These are phyloP conservation scores for Orbilia quercus DNA, from an alignment of 2,329 filamentous ascomycete genomes.

Conservation along the genomic window DNA sequence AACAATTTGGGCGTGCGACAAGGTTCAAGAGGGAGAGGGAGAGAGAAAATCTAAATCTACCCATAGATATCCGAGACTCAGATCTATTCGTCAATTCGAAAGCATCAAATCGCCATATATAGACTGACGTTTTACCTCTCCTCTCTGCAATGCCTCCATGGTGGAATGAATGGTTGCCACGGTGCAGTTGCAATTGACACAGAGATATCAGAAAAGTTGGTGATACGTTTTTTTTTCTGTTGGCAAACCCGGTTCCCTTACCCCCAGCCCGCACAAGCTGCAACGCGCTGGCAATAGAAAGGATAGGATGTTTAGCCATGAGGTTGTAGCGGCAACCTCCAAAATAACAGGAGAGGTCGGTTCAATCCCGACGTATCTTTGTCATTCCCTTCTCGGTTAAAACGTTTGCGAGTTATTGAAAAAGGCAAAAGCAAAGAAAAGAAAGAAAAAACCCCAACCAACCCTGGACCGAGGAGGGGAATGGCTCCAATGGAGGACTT, in stretches of 20 bases:
- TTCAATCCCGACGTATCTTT: constrained; percentile 47
- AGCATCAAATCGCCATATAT: background rate
- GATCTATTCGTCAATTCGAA: constrained; percentile 30
- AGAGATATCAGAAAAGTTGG: background rate
- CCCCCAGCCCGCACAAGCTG: constrained; percentile 7
- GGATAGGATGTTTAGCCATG: constrained; percentile 53
- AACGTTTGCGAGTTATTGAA: constrained; percentile 25
- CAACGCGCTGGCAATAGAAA: constrained; percentile 41
- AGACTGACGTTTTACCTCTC: too few relatives aligned
- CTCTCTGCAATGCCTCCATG: too few relatives aligned
- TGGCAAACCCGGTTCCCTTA: constrained; percentile 11
- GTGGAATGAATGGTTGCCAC: too few relatives aligned
- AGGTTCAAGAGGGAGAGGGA: constrained; percentile 34
- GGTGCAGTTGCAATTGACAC: background rate
- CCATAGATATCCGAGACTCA: constrained; percentile 19
- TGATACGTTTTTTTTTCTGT: background rate
- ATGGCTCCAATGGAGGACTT: constrained; percentile 31
- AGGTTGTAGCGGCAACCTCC: constrained; percentile 52
- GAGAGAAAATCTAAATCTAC: constrained; percentile 7
- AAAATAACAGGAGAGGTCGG: constrained; percentile 42
- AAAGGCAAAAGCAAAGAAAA: constrained; percentile 19
- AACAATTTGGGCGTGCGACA: constrained; percentile 39
- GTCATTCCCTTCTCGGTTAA: constrained; percentile 56
- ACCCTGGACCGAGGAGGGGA: constrained; percentile 42
- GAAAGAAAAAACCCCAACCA: too few relatives aligned